Evolutionary conservation across 2,329 filamentous ascomycete genomes (phyloP).

Genomic region (Paraconiothyrium brasiliense): DNA sequence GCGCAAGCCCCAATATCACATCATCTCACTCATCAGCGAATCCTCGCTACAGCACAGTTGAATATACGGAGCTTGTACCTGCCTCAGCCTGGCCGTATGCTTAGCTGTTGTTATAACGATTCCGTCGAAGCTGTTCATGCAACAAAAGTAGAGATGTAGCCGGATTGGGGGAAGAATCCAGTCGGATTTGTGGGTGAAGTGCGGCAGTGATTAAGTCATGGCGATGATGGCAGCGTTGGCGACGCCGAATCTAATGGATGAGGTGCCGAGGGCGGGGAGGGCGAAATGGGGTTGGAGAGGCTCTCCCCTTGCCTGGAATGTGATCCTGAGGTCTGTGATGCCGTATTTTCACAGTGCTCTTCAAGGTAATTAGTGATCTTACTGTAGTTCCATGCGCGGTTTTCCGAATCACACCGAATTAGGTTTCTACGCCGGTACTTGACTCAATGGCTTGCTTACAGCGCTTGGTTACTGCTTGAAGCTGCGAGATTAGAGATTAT

Average conservation of each 20-base stretch:
- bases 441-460: neutral
- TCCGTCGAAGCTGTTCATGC: conserved; percentile 23
- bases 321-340: no score
- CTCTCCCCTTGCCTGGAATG: no score
- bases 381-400: no score
- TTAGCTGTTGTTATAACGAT: neutral
- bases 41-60: neutral
- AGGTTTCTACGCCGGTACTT: neutral
- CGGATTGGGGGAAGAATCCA: conserved; percentile 17
- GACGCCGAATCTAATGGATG: neutral
- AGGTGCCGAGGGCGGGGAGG: neutral
- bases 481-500: neutral
- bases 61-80: neutral
- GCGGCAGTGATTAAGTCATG: neutral
- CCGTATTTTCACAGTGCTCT: no score
- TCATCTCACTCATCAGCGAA: no score
- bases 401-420: no score
- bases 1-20: no score
- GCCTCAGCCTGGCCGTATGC: neutral
- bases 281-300: neutral
- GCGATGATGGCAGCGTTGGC: neutral
- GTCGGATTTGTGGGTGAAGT: neutral
- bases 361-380: no score
- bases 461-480: neutral
- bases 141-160: conserved; percentile 23